phyloP scores from a whole-genome alignment of 2,329 filamentous ascomycete species.

The Trichocomaceae sp. region DNA sequence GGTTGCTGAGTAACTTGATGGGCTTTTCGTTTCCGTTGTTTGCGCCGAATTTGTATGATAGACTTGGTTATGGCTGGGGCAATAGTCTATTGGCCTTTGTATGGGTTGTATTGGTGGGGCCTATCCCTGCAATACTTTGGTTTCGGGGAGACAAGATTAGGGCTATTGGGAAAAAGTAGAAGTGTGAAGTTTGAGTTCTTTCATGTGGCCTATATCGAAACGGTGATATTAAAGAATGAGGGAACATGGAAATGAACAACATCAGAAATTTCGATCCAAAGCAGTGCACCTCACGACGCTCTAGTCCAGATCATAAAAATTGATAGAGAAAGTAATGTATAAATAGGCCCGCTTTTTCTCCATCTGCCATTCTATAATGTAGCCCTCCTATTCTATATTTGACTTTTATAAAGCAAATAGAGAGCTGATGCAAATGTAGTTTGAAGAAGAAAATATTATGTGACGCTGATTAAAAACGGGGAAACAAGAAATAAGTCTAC shows the following conservation, averaged over 20 bases:
- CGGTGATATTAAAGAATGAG: neutral
- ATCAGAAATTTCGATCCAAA: neutral
- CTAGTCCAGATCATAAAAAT: constrained; percentile 1
- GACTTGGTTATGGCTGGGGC: constrained; percentile 45
- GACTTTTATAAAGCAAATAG: neutral
- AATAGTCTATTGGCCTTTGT: constrained; percentile 52
- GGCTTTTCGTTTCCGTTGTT: constrained; percentile 57
- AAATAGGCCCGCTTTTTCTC: neutral
- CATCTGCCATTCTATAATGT: neutral
- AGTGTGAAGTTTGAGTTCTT: neutral
- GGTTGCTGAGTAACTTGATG: constrained; percentile 49
- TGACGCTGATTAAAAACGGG: neutral
- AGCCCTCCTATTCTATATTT: neutral
- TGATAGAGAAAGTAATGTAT: neutral
- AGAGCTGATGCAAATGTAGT: neutral
- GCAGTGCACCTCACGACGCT: neutral
- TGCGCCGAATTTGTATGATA: constrained; percentile 46
- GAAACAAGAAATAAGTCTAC: neutral
- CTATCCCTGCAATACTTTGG: constrained; percentile 30
- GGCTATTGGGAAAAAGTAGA: constrained; percentile 4
- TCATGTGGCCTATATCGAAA: neutral
- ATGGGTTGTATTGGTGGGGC: constrained; percentile 42
- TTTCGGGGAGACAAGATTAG: constrained; percentile 28
- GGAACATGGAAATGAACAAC: neutral
- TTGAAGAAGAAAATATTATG: neutral